Percentiles rank a stretch among this genome's conserved stretches.
phyloP scores from a whole-genome alignment of 331 rosid genomes.

The Malus hybrid region DNA sequence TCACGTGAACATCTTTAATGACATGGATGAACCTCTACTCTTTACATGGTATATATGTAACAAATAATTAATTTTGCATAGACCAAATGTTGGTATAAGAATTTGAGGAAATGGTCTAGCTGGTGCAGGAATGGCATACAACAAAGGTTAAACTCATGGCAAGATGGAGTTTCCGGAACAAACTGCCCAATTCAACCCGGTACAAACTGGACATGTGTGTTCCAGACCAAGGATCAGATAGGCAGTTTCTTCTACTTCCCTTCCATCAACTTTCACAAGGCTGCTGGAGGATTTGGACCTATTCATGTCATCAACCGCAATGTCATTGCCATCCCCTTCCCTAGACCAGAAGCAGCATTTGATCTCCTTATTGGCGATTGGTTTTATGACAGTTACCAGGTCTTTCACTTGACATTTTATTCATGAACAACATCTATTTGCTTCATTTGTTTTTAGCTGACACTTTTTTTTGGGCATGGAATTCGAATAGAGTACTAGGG shows the following conservation, averaged over 20 bases:
- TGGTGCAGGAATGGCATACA: constrained; percentile 85
- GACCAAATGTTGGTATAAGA: background rate
- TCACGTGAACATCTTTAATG: constrained; percentile 58
- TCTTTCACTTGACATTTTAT: background rate
- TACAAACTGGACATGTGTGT: constrained; percentile 61
- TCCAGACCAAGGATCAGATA: constrained; percentile 74
- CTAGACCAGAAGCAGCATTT: constrained; percentile 64
- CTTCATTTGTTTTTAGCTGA: background rate
- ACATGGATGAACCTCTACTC: constrained; percentile 61
- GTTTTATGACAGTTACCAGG: constrained; percentile 62
- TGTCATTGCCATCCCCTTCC: constrained; percentile 55
- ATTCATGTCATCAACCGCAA: constrained; percentile 54
- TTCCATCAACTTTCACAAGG: constrained; percentile 71
- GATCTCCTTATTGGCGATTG: constrained; percentile 83
- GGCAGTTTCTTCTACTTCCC: constrained; percentile 83
- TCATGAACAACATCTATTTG: background rate
- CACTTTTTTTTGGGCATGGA: background rate
- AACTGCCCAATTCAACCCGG: constrained; percentile 66
- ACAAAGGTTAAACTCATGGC: constrained; percentile 82
- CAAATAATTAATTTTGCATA: background rate
- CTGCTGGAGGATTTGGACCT: constrained; percentile 76
- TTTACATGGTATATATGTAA: constrained; percentile 58
- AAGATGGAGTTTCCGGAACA: constrained; percentile 91
- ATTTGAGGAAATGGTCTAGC: background rate
- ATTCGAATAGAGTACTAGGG: constrained; percentile 33